Evolutionary conservation across 768 basidiomycete genomes (phyloP).

Genomic region (Amanita pseudoporphyria): DNA sequence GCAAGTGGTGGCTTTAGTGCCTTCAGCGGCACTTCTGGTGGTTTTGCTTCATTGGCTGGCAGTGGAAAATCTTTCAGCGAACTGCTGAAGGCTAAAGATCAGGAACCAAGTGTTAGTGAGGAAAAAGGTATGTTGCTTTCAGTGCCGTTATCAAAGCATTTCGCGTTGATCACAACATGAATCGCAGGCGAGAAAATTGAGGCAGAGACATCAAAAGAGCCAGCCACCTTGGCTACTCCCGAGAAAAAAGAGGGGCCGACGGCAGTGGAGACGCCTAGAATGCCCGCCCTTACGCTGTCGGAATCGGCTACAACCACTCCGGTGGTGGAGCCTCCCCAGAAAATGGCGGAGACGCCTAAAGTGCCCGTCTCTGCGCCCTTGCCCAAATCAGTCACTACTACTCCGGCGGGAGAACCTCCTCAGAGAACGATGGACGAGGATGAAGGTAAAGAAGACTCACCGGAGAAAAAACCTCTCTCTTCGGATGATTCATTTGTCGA

Average conservation of each 20-base stretch:
- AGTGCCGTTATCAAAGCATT: neutral
- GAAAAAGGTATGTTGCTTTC: neutral
- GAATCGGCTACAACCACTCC: slow-evolving; percentile 1
- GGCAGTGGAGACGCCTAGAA: neutral
- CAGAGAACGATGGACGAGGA: slow-evolving; percentile 9
- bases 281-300: neutral
- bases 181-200: neutral
- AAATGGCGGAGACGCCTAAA: slow-evolving; percentile 4
- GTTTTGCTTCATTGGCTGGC: slow-evolving; percentile 33
- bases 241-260: slow-evolving; percentile 5
- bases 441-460: neutral
- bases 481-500: slow-evolving; percentile 18
- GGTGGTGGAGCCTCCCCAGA: slow-evolving; percentile 9
- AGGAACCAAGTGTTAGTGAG: neutral
- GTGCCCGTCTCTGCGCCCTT: no score
- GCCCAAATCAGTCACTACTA: neutral
- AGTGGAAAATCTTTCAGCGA: slow-evolving; percentile 41
- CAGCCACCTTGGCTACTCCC: neutral
- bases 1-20: slow-evolving; percentile 39
- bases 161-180: neutral
- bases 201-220: neutral
- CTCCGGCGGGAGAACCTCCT: slow-evolving; percentile 7
- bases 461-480: slow-evolving; percentile 10
- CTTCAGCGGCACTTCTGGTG: slow-evolving; percentile 32
- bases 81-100: neutral